A percentile compares a stretch with the other conserved stretches of the same genome.
Conservation (phyloP, 2,329 filamentous ascomycete species). For the Clonostachys rosea region DNA sequence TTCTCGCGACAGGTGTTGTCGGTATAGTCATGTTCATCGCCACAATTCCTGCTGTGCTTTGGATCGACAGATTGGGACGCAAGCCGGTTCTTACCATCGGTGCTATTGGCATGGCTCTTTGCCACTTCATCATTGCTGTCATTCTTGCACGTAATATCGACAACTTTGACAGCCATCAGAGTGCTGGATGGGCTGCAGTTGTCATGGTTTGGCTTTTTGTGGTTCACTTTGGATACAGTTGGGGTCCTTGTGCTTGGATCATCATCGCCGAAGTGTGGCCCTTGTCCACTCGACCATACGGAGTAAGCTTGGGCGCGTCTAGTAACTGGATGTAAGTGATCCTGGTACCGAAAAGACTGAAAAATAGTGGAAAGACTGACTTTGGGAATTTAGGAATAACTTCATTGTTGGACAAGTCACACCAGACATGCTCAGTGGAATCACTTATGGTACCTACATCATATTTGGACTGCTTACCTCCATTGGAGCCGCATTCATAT, state of each 20-base stretch:
- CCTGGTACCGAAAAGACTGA: background rate
- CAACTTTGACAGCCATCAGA: slow-evolving; percentile 49
- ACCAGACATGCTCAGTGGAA: slow-evolving; percentile 59
- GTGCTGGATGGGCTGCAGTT: slow-evolving; percentile 66
- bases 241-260: slow-evolving; percentile 73
- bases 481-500: slow-evolving; percentile 56
- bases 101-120: slow-evolving; percentile 64
- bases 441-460: slow-evolving; percentile 68
- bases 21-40: slow-evolving; percentile 67
- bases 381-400: slow-evolving; percentile 34
- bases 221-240: slow-evolving; percentile 70
- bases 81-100: slow-evolving; percentile 59
- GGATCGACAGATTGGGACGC: slow-evolving; percentile 59
- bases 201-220: slow-evolving; percentile 72
- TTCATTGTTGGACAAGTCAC: slow-evolving; percentile 66
- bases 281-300: slow-evolving; percentile 63
- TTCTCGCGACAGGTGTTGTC: slow-evolving; percentile 67
- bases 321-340: slow-evolving; percentile 55
- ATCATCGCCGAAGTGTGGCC: slow-evolving; percentile 74
- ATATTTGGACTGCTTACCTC: slow-evolving; percentile 64
- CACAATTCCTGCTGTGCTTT: slow-evolving; percentile 63
- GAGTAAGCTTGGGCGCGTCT: slow-evolving; percentile 63
- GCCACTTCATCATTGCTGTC: slow-evolving; percentile 67
- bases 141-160: slow-evolving; percentile 62
- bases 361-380: background rate